Percentiles rank a stretch among this genome's conserved stretches.
These are phyloP conservation scores for Physcomitrium patens DNA, from an alignment of 225 moss, liverwort and hornwort genomes.

Conservation along the genomic window DNA sequence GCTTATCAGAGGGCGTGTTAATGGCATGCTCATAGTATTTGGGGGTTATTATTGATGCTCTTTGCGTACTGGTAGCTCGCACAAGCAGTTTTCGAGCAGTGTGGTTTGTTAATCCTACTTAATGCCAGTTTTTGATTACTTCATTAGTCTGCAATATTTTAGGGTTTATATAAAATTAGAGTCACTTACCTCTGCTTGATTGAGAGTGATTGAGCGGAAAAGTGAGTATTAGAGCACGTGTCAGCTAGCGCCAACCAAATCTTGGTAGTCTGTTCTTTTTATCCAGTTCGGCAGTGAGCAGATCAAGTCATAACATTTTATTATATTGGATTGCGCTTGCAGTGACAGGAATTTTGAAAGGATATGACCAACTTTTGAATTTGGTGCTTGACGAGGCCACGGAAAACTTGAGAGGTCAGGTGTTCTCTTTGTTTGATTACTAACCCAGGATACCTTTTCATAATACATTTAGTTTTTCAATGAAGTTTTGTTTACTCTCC, in stretches of 20 bases:
- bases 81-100: constrained; percentile 3
- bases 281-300: neutral
- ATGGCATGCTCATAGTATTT: neutral
- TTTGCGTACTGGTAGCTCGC: neutral
- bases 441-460: neutral
- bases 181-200: neutral
- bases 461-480: neutral
- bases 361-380: constrained; percentile 95
- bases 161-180: constrained; percentile 9
- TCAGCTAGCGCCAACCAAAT: constrained; percentile 14
- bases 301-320: neutral
- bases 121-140: neutral
- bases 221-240: neutral
- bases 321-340: constrained; percentile 28
- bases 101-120: neutral
- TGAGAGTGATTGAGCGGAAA: neutral
- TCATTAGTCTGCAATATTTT: neutral
- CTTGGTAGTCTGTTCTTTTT: constrained; percentile 10
- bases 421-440: constrained; percentile 3
- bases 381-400: constrained; percentile 92
- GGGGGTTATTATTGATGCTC: neutral
- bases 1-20: neutral
- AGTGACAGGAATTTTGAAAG: constrained; percentile 95
- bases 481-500: neutral
- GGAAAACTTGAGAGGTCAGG: constrained; percentile 80